Conservation (phyloP, 805 yeast species). For the Ogataea naganishii region DNA sequence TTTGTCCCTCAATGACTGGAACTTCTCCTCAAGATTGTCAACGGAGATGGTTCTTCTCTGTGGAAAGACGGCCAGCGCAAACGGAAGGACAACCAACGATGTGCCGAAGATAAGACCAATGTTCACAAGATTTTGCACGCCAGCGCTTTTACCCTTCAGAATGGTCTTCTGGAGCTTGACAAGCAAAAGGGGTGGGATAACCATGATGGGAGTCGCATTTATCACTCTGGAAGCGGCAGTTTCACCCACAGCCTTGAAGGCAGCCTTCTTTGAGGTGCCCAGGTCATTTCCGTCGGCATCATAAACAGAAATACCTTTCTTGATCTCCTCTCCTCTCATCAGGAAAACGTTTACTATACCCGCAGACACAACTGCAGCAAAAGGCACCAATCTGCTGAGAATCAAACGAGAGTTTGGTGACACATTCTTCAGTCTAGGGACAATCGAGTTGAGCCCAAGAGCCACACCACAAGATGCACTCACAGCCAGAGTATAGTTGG, state of each 20-base stretch:
- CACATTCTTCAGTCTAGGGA: conserved; percentile 74
- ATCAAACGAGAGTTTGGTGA: conserved; percentile 62
- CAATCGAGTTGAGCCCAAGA: conserved; percentile 80
- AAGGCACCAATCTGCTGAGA: conserved; percentile 85
- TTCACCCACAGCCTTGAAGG: conserved; percentile 89
- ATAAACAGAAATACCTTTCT: conserved; percentile 70
- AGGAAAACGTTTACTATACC: conserved; percentile 93
- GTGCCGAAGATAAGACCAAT: conserved; percentile 81
- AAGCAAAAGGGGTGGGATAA: conserved; percentile 80
- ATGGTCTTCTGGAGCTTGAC: conserved; percentile 67
- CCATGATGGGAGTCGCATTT: conserved; percentile 97
- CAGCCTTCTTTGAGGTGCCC: conserved; percentile 79
- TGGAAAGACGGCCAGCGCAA: conserved; percentile 94
- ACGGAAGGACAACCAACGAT: conserved; percentile 82
- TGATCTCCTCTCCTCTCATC: conserved; percentile 93
- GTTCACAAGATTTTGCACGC: conserved; percentile 63
- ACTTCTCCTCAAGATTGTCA: conserved; percentile 51
- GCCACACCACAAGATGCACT: conserved; percentile 95
- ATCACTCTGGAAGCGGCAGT: conserved; percentile 93
- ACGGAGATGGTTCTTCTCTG: conserved; percentile 65
- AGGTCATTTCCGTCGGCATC: conserved; percentile 55
- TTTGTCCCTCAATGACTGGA: conserved; percentile 51
- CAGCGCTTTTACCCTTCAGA: conserved; percentile 58
- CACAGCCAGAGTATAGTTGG: conserved; percentile 83
- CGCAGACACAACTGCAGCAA: conserved; percentile 97